phyloP scores from a whole-genome alignment of 2,329 filamentous ascomycete genomes.

The Botryotinia convoluta region DNA sequence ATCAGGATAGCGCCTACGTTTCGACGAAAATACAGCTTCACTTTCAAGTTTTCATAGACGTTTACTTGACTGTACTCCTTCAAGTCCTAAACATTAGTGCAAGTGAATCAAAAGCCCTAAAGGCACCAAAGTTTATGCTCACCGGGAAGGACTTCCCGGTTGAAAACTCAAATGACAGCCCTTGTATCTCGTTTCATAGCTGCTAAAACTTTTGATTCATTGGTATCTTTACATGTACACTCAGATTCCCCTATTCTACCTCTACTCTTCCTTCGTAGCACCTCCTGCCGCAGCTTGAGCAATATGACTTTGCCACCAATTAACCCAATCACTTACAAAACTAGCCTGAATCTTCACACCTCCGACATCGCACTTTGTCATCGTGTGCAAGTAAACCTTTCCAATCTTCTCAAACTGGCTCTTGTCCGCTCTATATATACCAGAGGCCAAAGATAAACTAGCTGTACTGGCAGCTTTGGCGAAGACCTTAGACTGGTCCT shows the following conservation, averaged over 20 bases:
- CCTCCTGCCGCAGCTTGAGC: slow-evolving; percentile 17
- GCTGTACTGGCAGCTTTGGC: slow-evolving; percentile 71
- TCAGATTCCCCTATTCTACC: background rate
- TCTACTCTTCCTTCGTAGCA: slow-evolving; percentile 6
- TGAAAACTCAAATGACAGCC: background rate
- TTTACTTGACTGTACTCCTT: background rate
- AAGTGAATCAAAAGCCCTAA: background rate
- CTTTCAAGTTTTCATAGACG: background rate
- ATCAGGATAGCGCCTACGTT: background rate
- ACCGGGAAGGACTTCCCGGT: background rate
- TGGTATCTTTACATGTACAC: slow-evolving; percentile 14
- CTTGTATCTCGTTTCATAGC: background rate
- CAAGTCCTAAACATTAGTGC: background rate
- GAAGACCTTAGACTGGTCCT: slow-evolving; percentile 66
- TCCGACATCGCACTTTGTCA: slow-evolving; percentile 57
- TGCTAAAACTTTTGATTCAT: background rate
- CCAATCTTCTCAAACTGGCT: slow-evolving; percentile 54
- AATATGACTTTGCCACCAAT: slow-evolving; percentile 61
- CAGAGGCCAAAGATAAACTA: slow-evolving; percentile 64
- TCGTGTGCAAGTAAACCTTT: slow-evolving; percentile 61
- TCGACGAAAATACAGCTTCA: background rate
- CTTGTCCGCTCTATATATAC: slow-evolving; percentile 56
- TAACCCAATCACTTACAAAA: slow-evolving; percentile 71
- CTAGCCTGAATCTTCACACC: slow-evolving; percentile 59
- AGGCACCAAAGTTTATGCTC: background rate